Conservation (phyloP, 2,329 filamentous ascomycete genomes). For the Exophiala lecanii-corni region DNA sequence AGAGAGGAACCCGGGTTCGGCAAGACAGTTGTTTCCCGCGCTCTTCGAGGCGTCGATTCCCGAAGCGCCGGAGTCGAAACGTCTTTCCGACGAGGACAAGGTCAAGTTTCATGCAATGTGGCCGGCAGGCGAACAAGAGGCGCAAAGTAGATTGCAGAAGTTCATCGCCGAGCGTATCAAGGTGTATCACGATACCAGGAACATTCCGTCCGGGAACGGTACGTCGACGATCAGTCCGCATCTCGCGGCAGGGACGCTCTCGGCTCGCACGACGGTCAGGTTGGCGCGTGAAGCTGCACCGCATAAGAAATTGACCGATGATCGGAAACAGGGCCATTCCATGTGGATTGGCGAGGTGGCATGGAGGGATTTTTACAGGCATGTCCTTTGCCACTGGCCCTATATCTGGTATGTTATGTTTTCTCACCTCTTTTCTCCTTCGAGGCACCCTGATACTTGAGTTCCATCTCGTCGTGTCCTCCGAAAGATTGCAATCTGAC, state of each 20-base stretch:
- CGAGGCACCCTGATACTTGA: no score
- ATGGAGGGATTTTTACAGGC: slow-evolving; percentile 85
- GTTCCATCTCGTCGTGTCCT: no score
- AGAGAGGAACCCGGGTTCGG: slow-evolving; percentile 47
- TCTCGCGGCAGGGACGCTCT: slow-evolving; percentile 63
- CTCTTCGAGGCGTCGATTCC: slow-evolving; percentile 62
- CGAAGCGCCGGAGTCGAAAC: slow-evolving; percentile 58
- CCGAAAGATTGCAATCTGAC: no score
- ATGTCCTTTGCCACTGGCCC: slow-evolving; percentile 80
- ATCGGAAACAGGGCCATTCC: slow-evolving; percentile 36
- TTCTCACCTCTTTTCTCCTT: no score
- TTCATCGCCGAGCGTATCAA: slow-evolving; percentile 63
- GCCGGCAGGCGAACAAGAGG: slow-evolving; percentile 73
- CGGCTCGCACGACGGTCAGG: slow-evolving; percentile 62
- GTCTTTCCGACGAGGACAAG: slow-evolving; percentile 55
- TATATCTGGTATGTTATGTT: slow-evolving; percentile 47
- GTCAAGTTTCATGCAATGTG: slow-evolving; percentile 57
- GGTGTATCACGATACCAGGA: slow-evolving; percentile 60
- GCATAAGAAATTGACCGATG: slow-evolving; percentile 42
- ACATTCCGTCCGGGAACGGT: slow-evolving; percentile 57
- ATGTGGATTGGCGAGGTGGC: slow-evolving; percentile 82
- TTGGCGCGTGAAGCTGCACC: slow-evolving; percentile 60
- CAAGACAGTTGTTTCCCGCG: slow-evolving; percentile 46
- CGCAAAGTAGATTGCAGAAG: slow-evolving; percentile 56
- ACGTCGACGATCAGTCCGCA: slow-evolving; percentile 71